phyloP scores from a whole-genome alignment of 306 rosid species.

The Pyrus bretschneideri region DNA sequence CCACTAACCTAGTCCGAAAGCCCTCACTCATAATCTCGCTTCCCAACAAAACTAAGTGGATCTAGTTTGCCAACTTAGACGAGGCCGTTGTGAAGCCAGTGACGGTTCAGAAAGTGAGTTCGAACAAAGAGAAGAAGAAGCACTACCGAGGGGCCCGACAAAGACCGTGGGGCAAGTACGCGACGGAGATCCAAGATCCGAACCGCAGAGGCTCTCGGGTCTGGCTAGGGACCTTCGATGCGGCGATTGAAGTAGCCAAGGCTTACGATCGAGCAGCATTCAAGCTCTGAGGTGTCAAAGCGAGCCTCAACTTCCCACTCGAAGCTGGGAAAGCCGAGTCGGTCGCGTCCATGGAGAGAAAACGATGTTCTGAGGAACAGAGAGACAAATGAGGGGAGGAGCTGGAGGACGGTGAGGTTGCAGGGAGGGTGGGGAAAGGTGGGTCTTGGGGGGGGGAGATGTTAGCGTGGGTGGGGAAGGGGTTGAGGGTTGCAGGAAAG shows the following conservation, averaged over 20 bases:
- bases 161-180: slow-evolving; percentile 84
- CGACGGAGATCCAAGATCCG: slow-evolving; percentile 84
- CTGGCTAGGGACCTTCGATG: slow-evolving; percentile 78
- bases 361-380: too few species aligned
- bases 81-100: neutral
- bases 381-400: too few species aligned
- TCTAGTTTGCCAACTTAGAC: slow-evolving; percentile 31
- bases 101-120: neutral
- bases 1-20: slow-evolving; percentile 18
- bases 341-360: too few species aligned
- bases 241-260: slow-evolving; percentile 76
- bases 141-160: slow-evolving; percentile 65
- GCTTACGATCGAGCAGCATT: slow-evolving; percentile 35
- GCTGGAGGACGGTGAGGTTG: too few species aligned
- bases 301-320: too few species aligned
- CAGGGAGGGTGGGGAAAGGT: too few species aligned
- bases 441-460: too few species aligned
- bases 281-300: too few species aligned
- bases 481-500: too few species aligned
- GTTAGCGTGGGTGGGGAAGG: too few species aligned
- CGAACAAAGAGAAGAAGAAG: slow-evolving; percentile 8
- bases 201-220: slow-evolving; percentile 66
- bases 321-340: too few species aligned
- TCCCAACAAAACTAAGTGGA: slow-evolving; percentile 62
- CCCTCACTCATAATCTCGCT: slow-evolving; percentile 49